A percentile compares a stretch with the other conserved stretches of the same genome.
Evolutionary conservation across 805 yeast genomes (phyloP).

Genomic region (Sugiyamaella smithiae): DNA sequence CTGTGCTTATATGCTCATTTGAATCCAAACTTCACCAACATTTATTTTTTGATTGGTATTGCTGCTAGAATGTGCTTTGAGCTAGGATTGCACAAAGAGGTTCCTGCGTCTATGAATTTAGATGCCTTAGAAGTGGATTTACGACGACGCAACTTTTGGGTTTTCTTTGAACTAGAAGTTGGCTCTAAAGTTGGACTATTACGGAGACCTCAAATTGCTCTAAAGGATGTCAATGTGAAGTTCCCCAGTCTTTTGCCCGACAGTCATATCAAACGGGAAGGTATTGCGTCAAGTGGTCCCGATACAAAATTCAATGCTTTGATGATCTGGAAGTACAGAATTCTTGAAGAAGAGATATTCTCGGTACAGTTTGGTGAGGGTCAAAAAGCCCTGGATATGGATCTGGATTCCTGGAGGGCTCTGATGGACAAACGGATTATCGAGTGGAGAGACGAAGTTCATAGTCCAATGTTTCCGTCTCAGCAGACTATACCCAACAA

Average conservation of each 20-base stretch:
- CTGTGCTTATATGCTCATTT: not conserved
- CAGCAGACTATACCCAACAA: not conserved
- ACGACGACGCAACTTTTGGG: slow-evolving; percentile 11
- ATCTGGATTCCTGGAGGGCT: not conserved
- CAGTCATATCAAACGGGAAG: not conserved
- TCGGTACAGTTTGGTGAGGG: not conserved
- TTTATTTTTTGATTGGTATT: slow-evolving; percentile 9
- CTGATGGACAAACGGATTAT: not conserved
- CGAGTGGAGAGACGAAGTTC: not conserved
- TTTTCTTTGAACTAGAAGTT: not conserved
- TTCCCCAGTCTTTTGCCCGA: not conserved
- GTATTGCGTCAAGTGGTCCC: not conserved
- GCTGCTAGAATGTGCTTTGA: slow-evolving; percentile 17
- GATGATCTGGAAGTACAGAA: not conserved
- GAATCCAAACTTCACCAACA: not conserved
- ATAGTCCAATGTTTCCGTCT: not conserved
- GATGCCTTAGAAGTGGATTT: slow-evolving; percentile 6
- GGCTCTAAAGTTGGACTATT: not conserved
- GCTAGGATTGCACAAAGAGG: slow-evolving; percentile 16
- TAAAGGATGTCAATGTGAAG: not conserved
- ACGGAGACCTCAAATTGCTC: not conserved
- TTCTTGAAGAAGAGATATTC: not conserved
- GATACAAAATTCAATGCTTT: not conserved
- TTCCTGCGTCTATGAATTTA: not conserved
- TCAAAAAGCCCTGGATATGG: not conserved